Conservation (phyloP, 2,329 filamentous ascomycete genomes). For the Penicillium rolfsii region DNA sequence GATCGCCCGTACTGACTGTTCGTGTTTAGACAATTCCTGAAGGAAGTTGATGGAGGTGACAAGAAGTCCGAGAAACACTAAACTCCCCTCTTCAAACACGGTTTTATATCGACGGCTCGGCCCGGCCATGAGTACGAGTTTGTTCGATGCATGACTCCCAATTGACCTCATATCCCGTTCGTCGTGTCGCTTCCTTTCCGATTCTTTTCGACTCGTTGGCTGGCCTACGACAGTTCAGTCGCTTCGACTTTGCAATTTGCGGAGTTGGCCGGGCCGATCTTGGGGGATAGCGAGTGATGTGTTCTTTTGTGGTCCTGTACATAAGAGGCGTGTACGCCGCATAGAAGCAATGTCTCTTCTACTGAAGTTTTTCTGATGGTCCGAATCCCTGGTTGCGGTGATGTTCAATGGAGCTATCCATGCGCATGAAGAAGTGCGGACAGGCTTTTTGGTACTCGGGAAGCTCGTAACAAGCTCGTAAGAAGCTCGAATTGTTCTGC, state of each 20-base stretch:
- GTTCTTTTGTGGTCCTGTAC: slow-evolving; percentile 29
- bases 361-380: slow-evolving; percentile 1
- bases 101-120: slow-evolving; percentile 23
- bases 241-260: slow-evolving; percentile 6
- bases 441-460: not conserved
- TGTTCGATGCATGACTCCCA: slow-evolving; percentile 19
- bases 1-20: not conserved
- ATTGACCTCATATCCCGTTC: slow-evolving; percentile 14
- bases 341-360: slow-evolving; percentile 29
- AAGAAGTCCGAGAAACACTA: slow-evolving; percentile 50
- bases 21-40: slow-evolving; percentile 54
- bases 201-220: slow-evolving; percentile 19
- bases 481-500: not conserved
- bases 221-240: slow-evolving; percentile 11
- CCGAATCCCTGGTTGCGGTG: not conserved
- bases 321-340: slow-evolving; percentile 35
- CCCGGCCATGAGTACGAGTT: slow-evolving; percentile 8
- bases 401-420: not conserved
- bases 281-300: slow-evolving; percentile 20
- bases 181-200: slow-evolving; percentile 18
- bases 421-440: not conserved
- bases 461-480: not conserved
- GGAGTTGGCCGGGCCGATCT: slow-evolving; percentile 19
- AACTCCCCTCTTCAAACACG: slow-evolving; percentile 18
- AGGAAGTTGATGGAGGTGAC: slow-evolving; percentile 53